phyloP scores from a whole-genome alignment of 2,329 filamentous ascomycete genomes.

The Fusarium nygamai region DNA sequence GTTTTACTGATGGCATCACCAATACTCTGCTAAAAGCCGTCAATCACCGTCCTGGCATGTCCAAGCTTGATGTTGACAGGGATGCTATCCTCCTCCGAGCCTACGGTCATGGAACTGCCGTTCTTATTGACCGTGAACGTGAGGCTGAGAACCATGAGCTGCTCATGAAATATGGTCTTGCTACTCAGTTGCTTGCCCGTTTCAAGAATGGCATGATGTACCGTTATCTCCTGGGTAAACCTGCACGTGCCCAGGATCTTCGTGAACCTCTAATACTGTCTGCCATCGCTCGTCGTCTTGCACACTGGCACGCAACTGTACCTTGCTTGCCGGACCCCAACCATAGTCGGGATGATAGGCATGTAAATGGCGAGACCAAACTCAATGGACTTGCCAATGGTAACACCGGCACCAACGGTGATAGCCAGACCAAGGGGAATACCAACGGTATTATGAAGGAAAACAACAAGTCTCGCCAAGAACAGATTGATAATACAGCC shows the following conservation, averaged over 20 bases:
- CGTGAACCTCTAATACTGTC: conserved; percentile 79
- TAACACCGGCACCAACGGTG: conserved; percentile 45
- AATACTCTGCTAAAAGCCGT: conserved; percentile 89
- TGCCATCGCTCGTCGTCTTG: conserved; percentile 84
- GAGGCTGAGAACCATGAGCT: conserved; percentile 83
- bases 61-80: conserved; percentile 77
- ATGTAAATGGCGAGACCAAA: conserved; percentile 51
- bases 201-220: conserved; percentile 98
- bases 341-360: conserved; percentile 29
- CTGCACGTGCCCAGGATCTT: conserved; percentile 83
- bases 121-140: conserved; percentile 95
- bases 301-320: conserved; percentile 88
- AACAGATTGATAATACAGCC: conserved; percentile 61
- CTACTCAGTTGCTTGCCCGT: conserved; percentile 86
- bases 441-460: conserved; percentile 41
- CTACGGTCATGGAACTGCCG: conserved; percentile 92
- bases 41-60: conserved; percentile 72
- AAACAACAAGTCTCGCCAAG: conserved; percentile 46
- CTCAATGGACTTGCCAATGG: conserved; percentile 25
- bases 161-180: conserved; percentile 83
- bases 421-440: conserved; percentile 46
- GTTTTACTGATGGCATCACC: conserved; percentile 98
- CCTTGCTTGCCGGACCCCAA: conserved; percentile 61
- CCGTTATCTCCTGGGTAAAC: conserved; percentile 83
- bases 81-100: conserved; percentile 90